A percentile compares a stretch with the other conserved stretches of the same genome.
Evolutionary conservation across 805 yeast species (phyloP).

Genomic region (Kuraishia floccosa): DNA sequence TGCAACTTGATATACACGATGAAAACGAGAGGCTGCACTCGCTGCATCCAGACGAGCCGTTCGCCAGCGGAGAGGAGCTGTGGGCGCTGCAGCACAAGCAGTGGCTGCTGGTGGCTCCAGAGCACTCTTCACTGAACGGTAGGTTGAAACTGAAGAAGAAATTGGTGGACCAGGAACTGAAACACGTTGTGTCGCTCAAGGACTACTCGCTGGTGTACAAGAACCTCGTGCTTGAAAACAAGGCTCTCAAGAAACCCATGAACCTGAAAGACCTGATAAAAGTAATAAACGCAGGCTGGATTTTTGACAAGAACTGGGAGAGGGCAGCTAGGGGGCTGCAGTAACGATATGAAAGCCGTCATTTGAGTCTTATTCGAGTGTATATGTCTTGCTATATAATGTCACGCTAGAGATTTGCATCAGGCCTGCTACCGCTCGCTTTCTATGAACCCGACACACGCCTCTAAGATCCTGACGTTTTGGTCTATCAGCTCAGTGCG

Average conservation of each 20-base stretch:
- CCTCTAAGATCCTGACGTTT: conserved; percentile 59
- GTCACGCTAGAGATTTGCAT: too few species aligned
- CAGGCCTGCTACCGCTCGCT: too few species aligned
- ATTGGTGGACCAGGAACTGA: conserved; percentile 12
- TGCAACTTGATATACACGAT: conserved; percentile 11
- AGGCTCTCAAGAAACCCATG: conserved; percentile 55
- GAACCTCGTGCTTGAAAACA: conserved; percentile 58
- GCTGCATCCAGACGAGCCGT: conserved; percentile 3
- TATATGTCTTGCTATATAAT: too few species aligned
- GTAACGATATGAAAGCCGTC: too few species aligned
- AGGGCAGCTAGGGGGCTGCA: conserved; percentile 3
- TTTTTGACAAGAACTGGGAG: conserved; percentile 65
- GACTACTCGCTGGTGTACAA: conserved; percentile 54
- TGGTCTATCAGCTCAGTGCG: conserved; percentile 65
- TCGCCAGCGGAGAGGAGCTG: conserved; percentile 1
- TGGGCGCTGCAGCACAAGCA: conserved; percentile 62
- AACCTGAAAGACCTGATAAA: conserved; percentile 63
- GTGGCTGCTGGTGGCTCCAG: conserved; percentile 43
- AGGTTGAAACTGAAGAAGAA: conserved; percentile 10
- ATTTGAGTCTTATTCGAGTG: too few species aligned
- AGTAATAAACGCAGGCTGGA: conserved; percentile 81
- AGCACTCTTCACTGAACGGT: conserved; percentile 13
- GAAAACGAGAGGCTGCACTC: conserved; percentile 21
- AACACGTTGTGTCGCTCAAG: conserved; percentile 25
- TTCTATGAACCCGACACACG: conserved; percentile 28